A percentile compares a stretch with the other conserved stretches of the same genome.
These are phyloP conservation scores for Craterostigma plantagineum DNA, from an alignment of 257 asterid genomes.

Conservation along the genomic window DNA sequence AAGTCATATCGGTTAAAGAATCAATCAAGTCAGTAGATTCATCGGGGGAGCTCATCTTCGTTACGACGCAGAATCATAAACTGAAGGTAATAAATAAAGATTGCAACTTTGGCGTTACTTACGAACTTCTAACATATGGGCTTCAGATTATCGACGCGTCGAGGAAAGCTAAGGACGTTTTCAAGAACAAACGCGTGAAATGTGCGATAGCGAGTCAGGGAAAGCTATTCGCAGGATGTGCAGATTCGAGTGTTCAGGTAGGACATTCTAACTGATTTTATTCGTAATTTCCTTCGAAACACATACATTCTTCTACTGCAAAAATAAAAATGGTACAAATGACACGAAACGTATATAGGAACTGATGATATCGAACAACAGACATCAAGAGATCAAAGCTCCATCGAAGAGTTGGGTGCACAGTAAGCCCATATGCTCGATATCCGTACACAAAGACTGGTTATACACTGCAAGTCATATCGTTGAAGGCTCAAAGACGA, in stretches of 20 bases:
- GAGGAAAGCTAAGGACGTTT: conserved; percentile 35
- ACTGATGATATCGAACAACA: conserved; percentile 30
- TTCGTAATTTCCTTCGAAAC: too few species aligned
- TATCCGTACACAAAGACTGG: conserved; percentile 61
- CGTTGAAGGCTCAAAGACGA: conserved; percentile 57
- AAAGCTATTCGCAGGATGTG: conserved; percentile 65
- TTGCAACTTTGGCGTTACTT: neutral
- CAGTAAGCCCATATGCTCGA: conserved; percentile 52
- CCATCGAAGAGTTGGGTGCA: conserved; percentile 70
- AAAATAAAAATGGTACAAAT: conserved; percentile 8
- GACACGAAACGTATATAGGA: too few species aligned
- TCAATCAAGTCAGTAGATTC: conserved; percentile 42
- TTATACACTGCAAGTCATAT: conserved; percentile 37
- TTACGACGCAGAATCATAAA: conserved; percentile 39
- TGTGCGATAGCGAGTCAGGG: conserved; percentile 40
- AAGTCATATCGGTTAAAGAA: conserved; percentile 54
- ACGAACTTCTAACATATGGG: neutral
- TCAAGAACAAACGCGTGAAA: conserved; percentile 57
- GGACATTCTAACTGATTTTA: too few species aligned
- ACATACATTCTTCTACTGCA: too few species aligned
- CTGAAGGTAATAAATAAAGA: conserved; percentile 34
- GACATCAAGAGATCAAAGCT: conserved; percentile 63
- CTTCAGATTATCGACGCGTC: conserved; percentile 46
- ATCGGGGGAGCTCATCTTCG: conserved; percentile 46
- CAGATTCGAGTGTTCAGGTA: conserved; percentile 74